phyloP scores from a whole-genome alignment of 2,329 filamentous ascomycete species.

The Alternaria conjuncta region DNA sequence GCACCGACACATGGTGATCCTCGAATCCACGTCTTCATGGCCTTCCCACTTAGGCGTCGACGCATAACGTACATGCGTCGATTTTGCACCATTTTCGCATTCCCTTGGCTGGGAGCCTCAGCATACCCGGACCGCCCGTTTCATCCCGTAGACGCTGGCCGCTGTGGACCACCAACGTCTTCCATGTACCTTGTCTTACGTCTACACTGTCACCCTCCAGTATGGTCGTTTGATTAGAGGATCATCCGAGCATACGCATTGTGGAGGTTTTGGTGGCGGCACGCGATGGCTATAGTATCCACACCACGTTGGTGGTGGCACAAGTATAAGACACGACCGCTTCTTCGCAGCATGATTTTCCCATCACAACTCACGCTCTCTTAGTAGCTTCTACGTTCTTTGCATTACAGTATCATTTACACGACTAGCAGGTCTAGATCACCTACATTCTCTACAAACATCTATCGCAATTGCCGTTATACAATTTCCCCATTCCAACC shows the following conservation, averaged over 20 bases:
- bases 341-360: conserved; percentile 7
- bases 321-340: conserved; percentile 35
- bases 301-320: conserved; percentile 4
- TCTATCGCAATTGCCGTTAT: conserved; percentile 3
- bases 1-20: conserved; percentile 18
- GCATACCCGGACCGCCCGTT: conserved; percentile 34
- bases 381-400: conserved; percentile 26
- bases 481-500: conserved; percentile 13
- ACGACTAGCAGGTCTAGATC: conserved; percentile 42
- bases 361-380: conserved; percentile 29
- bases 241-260: conserved; percentile 17
- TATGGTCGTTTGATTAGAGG: conserved; percentile 40
- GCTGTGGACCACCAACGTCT: conserved; percentile 29
- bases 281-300: conserved; percentile 4
- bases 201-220: conserved; percentile 30
- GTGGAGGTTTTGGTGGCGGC: conserved; percentile 16
- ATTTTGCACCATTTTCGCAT: conserved; percentile 9
- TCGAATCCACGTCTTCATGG: conserved; percentile 16
- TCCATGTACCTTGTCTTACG: conserved; percentile 33
- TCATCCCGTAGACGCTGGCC: conserved; percentile 41
- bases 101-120: conserved; percentile 41
- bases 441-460: conserved; percentile 12
- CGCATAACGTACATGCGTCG: conserved; percentile 41
- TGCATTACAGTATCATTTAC: conserved; percentile 17
- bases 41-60: conserved; percentile 24